Evolutionary conservation across 345 rosid species (phyloP), one percentile per base, ranked within the genome.

Genomic region (Citrus reticulata): DNA sequence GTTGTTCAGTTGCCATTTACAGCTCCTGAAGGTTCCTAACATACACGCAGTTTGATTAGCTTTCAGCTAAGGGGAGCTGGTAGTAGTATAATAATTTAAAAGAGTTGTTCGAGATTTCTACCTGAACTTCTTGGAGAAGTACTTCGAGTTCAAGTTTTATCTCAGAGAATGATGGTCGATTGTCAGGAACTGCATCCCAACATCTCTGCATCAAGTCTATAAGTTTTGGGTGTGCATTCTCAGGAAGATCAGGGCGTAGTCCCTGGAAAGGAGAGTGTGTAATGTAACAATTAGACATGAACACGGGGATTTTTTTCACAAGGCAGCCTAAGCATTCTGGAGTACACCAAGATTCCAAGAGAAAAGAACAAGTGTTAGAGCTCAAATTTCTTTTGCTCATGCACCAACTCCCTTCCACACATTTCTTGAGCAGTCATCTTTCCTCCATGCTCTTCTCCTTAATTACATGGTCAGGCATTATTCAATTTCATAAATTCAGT

Each of bases 161-260:
- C 79, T 88, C 89, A 2, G 89, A 79, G 80, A 92, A 89, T 57
- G 92, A 69, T 20, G 92, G 97, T 46, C 97, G 87, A 32, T 74
- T 76, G 35, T 51, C 73, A 39, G 94, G 91, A 76, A 55, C 85
- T 25, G 86, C 83, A 64, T 89, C 93, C 94, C 97, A 92, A 77
- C 97, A 92, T 84, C 89, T 86, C 83, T 85, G 88, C 93, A 92
- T 92, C 86, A 91, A 69, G 34, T 83, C 86, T 13, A 81, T 30
- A 30, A 92, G 82, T 76, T 82, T 81, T 14, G 97, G 93, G 55
- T 90, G 90, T 16, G 86, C 85, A 71, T 78, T 60, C 72, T 83
- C 73, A 4, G 93, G 97, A 68, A 89, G 84, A 42, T 88, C 91
- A 2, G 94, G 97, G 16, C 93, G 91, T 72, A 89, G 79, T 42